Base-by-base conservation (phyloP, 129 eudicot species). In the Tanacetum coccineum region DNA sequence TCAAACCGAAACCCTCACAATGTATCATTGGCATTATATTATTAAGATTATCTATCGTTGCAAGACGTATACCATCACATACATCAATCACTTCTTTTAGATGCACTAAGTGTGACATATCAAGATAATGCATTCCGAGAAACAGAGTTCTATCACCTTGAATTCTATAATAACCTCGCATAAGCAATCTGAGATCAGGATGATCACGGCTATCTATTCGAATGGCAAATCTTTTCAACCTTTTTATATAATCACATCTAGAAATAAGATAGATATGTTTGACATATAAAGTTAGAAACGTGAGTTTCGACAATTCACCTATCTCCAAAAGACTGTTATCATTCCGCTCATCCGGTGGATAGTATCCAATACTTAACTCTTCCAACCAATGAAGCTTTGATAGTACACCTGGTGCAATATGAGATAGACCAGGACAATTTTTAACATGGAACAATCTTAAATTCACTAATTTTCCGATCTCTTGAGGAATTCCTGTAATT, bases 401-500 rank as follows among this genome's bases (percentile, higher is more conserved):
- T 36, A 36, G 42, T 36, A 36, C 42, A 36, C 42, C 42, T 36
- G 42, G 42, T 36, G 42, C 42, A 36, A 36, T 36, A 36, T 36
- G 42, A 36, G 42, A 36, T 36, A 36, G 2, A 6, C 39, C 0
- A 30, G 1, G 9, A 36, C 42, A 36, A 1, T 6, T 0, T 36
- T 0, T 1, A 36, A 0, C 42, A 36, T 36, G 2, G 2, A 36
- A 36, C 42, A 36, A 6, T 1, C 42, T 36, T 36, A 36, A 36
- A 6, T 36, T 36, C 9, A 46, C 50, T 55, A 64, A 13, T 18
- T 46, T 10, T 19, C 70, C 56, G 47, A 64, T 44, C 30, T 47
- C 55, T 49, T 61, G 7, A 18, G 70, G 70, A 46, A 64, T 64
- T 28, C 21, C 40, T 18, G 17, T 13, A 46, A 64, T 64, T 47